phyloP scores from a whole-genome alignment of 1,284 basidiomycete species.

The Wolfiporia cocos region DNA sequence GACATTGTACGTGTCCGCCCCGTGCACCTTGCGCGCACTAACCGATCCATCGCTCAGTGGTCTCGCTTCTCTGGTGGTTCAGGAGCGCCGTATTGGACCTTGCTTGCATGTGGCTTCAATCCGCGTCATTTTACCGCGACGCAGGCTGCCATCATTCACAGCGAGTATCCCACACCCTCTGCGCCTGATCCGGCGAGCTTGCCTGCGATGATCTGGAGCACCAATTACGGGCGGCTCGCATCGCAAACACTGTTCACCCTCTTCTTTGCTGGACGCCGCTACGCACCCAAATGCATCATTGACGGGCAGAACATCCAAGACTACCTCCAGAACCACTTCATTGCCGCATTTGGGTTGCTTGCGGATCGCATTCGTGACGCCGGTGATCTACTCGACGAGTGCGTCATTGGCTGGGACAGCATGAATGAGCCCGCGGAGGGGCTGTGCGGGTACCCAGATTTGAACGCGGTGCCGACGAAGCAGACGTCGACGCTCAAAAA shows the following conservation, averaged over 20 bases:
- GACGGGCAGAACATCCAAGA: conserved; percentile 94
- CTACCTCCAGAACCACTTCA: conserved; percentile 84
- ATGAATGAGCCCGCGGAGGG: conserved; percentile 95
- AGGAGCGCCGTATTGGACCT: conserved; percentile 94
- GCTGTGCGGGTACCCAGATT: conserved; percentile 70
- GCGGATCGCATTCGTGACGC: conserved; percentile 72
- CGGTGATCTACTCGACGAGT: conserved; percentile 76
- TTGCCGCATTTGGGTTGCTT: conserved; percentile 71
- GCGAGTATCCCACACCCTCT: conserved; percentile 73
- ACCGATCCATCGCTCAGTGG: conserved; percentile 69
- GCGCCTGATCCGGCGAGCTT: conserved; percentile 65
- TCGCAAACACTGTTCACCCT: conserved; percentile 90
- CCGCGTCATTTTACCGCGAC: conserved; percentile 83
- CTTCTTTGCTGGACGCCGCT: conserved; percentile 90
- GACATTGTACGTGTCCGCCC: conserved; percentile 87
- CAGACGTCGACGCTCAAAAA: conserved; percentile 77
- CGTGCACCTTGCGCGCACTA: too few relatives aligned
- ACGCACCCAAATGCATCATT: conserved; percentile 87
- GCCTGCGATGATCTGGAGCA: conserved; percentile 96
- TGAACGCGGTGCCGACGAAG: conserved; percentile 57
- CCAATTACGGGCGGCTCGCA: conserved; percentile 88
- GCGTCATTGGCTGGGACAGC: conserved; percentile 95
- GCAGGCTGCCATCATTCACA: conserved; percentile 82
- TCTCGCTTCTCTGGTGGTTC: conserved; percentile 96
- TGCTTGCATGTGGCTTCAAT: conserved; percentile 88